Evolutionary conservation across 1,139 yeast species (phyloP).

Genomic region (Saccharomyces hybrid): DNA sequence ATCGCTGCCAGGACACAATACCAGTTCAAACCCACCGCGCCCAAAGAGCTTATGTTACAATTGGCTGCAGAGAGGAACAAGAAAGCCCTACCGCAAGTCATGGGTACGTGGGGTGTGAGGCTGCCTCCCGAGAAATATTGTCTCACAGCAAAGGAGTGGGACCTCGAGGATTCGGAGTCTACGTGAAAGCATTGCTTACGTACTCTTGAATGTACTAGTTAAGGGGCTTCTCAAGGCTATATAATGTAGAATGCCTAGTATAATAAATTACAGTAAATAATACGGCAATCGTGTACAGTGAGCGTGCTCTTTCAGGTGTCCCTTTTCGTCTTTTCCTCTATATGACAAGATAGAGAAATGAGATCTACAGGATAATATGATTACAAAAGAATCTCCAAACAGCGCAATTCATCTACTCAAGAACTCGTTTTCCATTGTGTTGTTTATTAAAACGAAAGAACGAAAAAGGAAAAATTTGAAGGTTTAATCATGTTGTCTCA

Average conservation of each 20-base stretch:
- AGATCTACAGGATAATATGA: background rate
- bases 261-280: background rate
- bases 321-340: background rate
- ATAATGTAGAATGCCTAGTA: background rate
- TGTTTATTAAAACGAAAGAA: background rate
- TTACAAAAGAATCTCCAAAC: background rate
- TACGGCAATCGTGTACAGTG: background rate
- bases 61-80: slow-evolving; percentile 88
- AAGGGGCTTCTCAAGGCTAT: background rate
- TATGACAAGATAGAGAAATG: background rate
- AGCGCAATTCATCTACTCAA: background rate
- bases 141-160: slow-evolving; percentile 44
- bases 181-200: background rate
- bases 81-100: slow-evolving; percentile 83
- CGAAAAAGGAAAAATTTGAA: background rate
- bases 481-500: slow-evolving; percentile 34
- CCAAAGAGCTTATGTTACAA: slow-evolving; percentile 83
- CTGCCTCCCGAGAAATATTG: slow-evolving; percentile 97
- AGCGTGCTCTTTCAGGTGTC: background rate
- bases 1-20: slow-evolving; percentile 89
- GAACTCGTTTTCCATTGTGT: background rate
- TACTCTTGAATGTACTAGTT: background rate
- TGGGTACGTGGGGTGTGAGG: slow-evolving; percentile 87
- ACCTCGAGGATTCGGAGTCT: slow-evolving; percentile 11
- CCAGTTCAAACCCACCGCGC: slow-evolving; percentile 87